Conservation (phyloP, 2,329 filamentous ascomycete species). For the Cytospora chrysosperma region DNA sequence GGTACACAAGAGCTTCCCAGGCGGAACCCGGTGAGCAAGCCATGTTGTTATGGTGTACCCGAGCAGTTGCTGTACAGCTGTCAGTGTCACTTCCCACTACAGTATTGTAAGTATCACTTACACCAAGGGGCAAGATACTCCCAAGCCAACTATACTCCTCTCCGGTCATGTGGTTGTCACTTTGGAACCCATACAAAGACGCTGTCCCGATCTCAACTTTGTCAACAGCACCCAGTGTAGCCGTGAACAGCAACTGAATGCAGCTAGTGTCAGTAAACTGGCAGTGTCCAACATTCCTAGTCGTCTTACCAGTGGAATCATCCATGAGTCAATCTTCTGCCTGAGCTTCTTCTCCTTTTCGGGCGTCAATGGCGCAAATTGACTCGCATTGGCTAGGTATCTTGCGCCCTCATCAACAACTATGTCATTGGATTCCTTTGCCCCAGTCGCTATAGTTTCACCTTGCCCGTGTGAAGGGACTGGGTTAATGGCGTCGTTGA, state of each 20-base stretch:
- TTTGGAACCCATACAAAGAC: conserved; percentile 35
- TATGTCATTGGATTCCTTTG: not conserved
- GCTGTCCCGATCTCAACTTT: conserved; percentile 36
- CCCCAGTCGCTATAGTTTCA: not conserved
- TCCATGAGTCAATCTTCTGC: conserved; percentile 32
- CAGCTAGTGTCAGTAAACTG: not conserved
- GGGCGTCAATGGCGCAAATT: conserved; percentile 30
- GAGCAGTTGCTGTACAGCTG: conserved; percentile 25
- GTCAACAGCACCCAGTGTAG: conserved; percentile 34
- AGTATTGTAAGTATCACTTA: conserved; percentile 16
- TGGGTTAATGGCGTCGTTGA: not conserved
- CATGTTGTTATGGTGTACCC: conserved; percentile 31
- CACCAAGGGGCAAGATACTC: conserved; percentile 33
- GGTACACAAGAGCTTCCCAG: conserved; percentile 30
- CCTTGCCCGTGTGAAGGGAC: conserved; percentile 3
- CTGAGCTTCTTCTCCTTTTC: conserved; percentile 32
- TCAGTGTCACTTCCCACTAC: not conserved
- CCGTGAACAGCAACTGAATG: conserved; percentile 30
- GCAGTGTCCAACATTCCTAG: not conserved
- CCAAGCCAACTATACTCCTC: conserved; percentile 36
- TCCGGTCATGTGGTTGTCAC: conserved; percentile 34
- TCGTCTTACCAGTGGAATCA: conserved; percentile 30
- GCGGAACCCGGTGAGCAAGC: conserved; percentile 31
- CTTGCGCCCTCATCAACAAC: conserved; percentile 18
- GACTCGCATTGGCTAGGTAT: conserved; percentile 9